These are phyloP conservation scores for Astragalus membranaceus DNA, from an alignment of 306 rosid genomes.

Conservation along the genomic window DNA sequence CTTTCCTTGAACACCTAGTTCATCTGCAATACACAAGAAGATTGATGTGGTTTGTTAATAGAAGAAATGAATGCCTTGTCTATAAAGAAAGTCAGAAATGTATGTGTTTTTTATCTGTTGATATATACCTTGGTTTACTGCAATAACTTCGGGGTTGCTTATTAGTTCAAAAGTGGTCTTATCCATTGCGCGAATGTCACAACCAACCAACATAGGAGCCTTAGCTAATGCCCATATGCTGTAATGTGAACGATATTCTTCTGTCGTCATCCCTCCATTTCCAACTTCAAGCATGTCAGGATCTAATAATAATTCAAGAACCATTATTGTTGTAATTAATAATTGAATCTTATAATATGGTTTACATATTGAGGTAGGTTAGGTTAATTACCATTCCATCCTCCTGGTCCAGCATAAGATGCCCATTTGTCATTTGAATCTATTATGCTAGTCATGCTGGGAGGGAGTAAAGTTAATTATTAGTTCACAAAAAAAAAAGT, in stretches of 20 bases:
- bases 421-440: constrained; percentile 60
- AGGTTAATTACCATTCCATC: constrained; percentile 56
- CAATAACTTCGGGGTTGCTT: constrained; percentile 27
- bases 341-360: background rate
- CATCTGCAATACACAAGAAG: constrained; percentile 27
- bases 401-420: constrained; percentile 60
- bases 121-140: constrained; percentile 46
- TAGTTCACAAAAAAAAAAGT: background rate
- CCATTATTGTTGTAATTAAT: too few species aligned
- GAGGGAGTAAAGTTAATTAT: background rate
- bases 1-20: constrained; percentile 54
- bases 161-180: constrained; percentile 27
- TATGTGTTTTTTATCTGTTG: background rate
- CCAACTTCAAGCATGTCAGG: constrained; percentile 73
- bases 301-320: constrained; percentile 21
- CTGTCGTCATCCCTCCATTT: constrained; percentile 61
- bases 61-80: background rate
- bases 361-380: background rate
- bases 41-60: background rate
- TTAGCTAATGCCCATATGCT: constrained; percentile 67
- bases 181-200: constrained; percentile 51
- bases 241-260: constrained; percentile 62
- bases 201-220: constrained; percentile 62
- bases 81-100: background rate
- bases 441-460: constrained; percentile 48